phyloP scores from a whole-genome alignment of 1,284 basidiomycete genomes.

The Papiliotrema laurentii region DNA sequence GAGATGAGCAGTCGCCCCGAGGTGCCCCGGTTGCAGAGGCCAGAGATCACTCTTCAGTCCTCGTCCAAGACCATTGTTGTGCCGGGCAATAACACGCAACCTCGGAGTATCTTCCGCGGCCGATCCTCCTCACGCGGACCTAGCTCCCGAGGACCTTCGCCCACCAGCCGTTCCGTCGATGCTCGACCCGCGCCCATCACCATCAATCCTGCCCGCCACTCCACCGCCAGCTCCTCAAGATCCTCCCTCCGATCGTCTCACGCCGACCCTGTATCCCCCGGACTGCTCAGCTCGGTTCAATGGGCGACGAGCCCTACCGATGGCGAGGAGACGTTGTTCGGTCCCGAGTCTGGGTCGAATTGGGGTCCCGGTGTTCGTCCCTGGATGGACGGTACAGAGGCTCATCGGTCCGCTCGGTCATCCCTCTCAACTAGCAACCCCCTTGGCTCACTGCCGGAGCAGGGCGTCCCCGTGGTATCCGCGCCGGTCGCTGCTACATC shows the following conservation, averaged over 20 bases:
- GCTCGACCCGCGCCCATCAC: constrained; percentile 8
- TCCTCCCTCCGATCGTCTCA: constrained; percentile 12
- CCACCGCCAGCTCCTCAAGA: constrained; percentile 14
- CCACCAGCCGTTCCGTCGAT: neutral
- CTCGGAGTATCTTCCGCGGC: constrained; percentile 18
- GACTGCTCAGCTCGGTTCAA: neutral
- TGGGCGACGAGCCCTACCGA: constrained; percentile 27
- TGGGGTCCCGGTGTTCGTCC: constrained; percentile 33
- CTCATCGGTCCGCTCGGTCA: constrained; percentile 14
- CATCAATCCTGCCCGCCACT: neutral
- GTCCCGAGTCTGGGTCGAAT: constrained; percentile 12
- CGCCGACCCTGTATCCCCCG: neutral
- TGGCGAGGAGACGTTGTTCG: constrained; percentile 28
- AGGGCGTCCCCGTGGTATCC: neutral
- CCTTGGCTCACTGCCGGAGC: constrained; percentile 22
- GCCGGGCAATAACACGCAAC: constrained; percentile 7
- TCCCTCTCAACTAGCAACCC: constrained; percentile 18
- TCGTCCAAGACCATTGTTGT: constrained; percentile 15
- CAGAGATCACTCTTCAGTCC: constrained; percentile 1
- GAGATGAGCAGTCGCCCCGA: neutral
- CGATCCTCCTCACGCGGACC: constrained; percentile 11
- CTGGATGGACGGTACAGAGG: constrained; percentile 30
- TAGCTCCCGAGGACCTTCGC: neutral
- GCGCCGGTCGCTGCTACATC: neutral
- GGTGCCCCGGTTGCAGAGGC: constrained; percentile 5